Percentiles rank a stretch among this genome's conserved stretches.
Evolutionary conservation across 2,329 filamentous ascomycete genomes (phyloP).

Genomic region (Kalaharituber pfeilii): DNA sequence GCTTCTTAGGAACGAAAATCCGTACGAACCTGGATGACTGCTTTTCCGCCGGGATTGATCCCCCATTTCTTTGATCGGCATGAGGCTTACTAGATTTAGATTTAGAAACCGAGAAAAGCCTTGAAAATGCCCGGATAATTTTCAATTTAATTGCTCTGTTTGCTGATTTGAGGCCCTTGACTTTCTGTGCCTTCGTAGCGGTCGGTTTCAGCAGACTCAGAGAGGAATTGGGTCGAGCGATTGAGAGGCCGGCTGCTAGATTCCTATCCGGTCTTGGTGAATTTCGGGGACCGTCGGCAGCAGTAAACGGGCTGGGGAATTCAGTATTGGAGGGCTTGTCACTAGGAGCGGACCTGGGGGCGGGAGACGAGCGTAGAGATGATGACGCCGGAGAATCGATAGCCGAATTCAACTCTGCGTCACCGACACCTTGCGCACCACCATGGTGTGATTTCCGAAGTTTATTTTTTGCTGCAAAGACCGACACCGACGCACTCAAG

Average conservation of each 20-base stretch:
- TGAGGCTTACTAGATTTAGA: not conserved
- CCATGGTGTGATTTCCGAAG: not conserved
- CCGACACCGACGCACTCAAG: not conserved
- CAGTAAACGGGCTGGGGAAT: not conserved
- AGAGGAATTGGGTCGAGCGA: not conserved
- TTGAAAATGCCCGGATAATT: not conserved
- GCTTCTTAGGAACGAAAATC: not conserved
- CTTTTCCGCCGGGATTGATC: not conserved
- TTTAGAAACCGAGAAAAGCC: not conserved
- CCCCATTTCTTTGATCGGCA: not conserved
- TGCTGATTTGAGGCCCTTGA: not conserved
- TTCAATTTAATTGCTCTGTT: not conserved
- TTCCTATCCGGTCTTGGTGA: not conserved
- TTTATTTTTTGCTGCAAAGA: slow-evolving; percentile 1
- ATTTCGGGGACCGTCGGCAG: not conserved
- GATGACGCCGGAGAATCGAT: not conserved
- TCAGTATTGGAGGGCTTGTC: not conserved
- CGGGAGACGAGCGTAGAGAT: not conserved
- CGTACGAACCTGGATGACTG: not conserved
- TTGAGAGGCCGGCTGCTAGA: not conserved
- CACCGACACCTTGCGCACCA: not conserved
- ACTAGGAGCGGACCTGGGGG: not conserved
- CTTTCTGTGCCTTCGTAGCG: not conserved
- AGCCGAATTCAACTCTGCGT: not conserved
- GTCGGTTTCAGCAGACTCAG: slow-evolving; percentile 1